phyloP scores from a whole-genome alignment of 2,329 filamentous ascomycete species.

The Scopulariopsis brevicaulis region DNA sequence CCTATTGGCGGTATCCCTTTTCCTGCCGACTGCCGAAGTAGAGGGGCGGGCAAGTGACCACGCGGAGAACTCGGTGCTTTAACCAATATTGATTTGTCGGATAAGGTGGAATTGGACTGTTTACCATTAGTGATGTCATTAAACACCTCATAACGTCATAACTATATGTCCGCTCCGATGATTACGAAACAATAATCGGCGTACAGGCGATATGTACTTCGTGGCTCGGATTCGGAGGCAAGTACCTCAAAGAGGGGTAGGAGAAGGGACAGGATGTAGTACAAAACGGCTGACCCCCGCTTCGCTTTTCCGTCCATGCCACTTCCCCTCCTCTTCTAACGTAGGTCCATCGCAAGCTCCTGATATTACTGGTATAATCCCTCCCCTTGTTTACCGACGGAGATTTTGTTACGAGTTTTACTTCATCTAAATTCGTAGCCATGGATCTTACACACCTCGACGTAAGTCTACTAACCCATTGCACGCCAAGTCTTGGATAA shows the following conservation, averaged over 20 bases:
- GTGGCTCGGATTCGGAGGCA: not conserved
- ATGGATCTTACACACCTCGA: not conserved
- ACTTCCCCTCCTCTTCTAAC: not conserved
- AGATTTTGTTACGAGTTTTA: too few relatives aligned
- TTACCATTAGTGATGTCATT: slow-evolving; percentile 5
- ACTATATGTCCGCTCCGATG: not conserved
- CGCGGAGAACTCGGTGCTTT: too few relatives aligned
- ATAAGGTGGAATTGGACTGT: too few relatives aligned
- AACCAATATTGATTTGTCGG: too few relatives aligned
- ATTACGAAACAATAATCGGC: not conserved
- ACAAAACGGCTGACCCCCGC: not conserved
- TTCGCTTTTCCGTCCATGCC: not conserved
- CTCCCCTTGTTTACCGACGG: too few relatives aligned
- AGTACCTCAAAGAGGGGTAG: not conserved
- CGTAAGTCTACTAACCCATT: not conserved
- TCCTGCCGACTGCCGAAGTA: too few relatives aligned
- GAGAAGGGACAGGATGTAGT: not conserved
- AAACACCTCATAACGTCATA: slow-evolving; percentile 4
- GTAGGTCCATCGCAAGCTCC: not conserved
- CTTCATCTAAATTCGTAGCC: not conserved
- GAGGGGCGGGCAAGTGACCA: too few relatives aligned
- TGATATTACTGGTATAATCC: too few relatives aligned
- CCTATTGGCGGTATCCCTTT: too few relatives aligned
- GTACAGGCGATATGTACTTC: not conserved
- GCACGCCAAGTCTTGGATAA: too few relatives aligned